These are phyloP conservation scores for Trametes versicolor DNA, from an alignment of 1,284 basidiomycete species.

Conservation along the genomic window DNA sequence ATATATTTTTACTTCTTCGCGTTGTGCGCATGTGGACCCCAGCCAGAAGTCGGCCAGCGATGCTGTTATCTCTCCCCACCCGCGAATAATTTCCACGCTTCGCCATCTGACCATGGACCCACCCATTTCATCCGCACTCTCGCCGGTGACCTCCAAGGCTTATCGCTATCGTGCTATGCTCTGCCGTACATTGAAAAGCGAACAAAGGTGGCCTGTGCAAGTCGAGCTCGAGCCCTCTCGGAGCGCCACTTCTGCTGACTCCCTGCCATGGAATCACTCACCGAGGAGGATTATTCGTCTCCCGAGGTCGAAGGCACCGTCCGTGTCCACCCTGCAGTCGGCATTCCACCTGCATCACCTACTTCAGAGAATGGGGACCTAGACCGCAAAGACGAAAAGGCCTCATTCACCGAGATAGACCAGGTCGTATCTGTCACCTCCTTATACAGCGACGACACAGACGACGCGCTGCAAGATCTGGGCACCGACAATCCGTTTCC, in stretches of 20 bases:
- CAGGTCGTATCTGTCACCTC: constrained; percentile 7
- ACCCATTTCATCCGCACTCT: neutral
- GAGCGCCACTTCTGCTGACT: neutral
- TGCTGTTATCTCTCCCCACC: neutral
- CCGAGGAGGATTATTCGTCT: neutral
- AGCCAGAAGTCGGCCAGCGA: neutral
- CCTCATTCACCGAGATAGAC: neutral
- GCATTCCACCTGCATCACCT: neutral
- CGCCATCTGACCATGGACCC: constrained; percentile 1
- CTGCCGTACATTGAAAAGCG: neutral
- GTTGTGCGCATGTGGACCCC: neutral
- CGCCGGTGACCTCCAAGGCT: neutral
- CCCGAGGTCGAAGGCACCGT: neutral
- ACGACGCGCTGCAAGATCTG: constrained; percentile 20
- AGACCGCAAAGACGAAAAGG: constrained; percentile 13
- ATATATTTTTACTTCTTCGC: neutral
- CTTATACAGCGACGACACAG: constrained; percentile 18
- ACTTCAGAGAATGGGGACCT: neutral
- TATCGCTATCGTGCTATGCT: neutral
- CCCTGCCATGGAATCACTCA: neutral
- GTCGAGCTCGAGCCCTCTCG: neutral
- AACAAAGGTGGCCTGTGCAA: neutral
- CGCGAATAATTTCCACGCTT: neutral
- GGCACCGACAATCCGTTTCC: constrained; percentile 37
- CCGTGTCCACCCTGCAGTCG: neutral